Conservation (phyloP, 1,284 basidiomycete species). For the Apiotrichum siamense region DNA sequence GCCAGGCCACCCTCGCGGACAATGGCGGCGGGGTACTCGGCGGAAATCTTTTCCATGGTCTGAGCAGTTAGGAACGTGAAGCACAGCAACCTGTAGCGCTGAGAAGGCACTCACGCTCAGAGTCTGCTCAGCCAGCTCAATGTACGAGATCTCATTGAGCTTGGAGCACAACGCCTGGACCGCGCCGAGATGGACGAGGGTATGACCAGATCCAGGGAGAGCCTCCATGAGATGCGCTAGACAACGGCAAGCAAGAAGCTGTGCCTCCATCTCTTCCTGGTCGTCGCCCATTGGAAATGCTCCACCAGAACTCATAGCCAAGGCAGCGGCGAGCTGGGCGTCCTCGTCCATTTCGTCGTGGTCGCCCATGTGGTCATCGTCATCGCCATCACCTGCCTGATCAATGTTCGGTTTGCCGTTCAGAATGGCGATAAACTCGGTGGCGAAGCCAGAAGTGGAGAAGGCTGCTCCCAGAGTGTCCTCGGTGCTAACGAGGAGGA, state of each 20-base stretch:
- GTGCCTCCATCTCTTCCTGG: conserved; percentile 67
- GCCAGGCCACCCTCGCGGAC: conserved; percentile 87
- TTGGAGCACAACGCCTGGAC: conserved; percentile 93
- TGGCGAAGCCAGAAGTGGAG: conserved; percentile 84
- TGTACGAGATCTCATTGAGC: conserved; percentile 88
- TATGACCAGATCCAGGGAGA: conserved; percentile 85
- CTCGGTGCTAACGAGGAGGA: conserved; percentile 93
- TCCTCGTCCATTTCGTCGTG: conserved; percentile 59
- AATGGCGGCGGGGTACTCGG: conserved; percentile 88
- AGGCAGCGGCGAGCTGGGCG: conserved; percentile 72
- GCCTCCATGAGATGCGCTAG: conserved; percentile 96
- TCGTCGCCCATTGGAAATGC: conserved; percentile 29
- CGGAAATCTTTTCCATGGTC: conserved; percentile 95
- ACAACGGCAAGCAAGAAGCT: conserved; percentile 87
- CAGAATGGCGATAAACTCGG: conserved; percentile 86
- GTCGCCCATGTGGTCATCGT: conserved; percentile 44
- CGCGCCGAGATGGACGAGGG: conserved; percentile 88
- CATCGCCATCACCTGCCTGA: conserved; percentile 22
- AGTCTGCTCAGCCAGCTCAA: conserved; percentile 93
- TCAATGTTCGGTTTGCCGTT: conserved; percentile 60
- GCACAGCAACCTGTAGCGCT: conserved; percentile 10
- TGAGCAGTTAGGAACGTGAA: conserved; percentile 46
- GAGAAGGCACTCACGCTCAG: conserved; percentile 67
- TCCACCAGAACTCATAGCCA: conserved; percentile 53
- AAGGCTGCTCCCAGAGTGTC: conserved; percentile 87